Base-by-base conservation (phyloP, 2,329 filamentous ascomycete species). In the Xylogone sp. region DNA sequence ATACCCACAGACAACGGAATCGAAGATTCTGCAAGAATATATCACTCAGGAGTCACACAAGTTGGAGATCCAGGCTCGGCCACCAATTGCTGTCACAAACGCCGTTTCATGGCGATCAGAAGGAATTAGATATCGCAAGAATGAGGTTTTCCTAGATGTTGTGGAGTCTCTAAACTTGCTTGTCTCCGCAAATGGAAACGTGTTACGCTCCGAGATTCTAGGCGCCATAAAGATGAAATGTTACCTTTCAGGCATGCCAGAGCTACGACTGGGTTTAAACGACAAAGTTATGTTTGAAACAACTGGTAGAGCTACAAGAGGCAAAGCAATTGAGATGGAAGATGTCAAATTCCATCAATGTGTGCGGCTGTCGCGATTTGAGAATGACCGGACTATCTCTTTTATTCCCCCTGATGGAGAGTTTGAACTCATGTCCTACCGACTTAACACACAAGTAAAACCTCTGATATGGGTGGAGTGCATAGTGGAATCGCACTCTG, bases 231-330 rank as follows among this genome's bases (percentile, higher is more conserved):
- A 99, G 76, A 97, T 99, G 94, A 99, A 99, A 75, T 99, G 94
- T 74, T 99, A 99, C 68, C 79, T 99, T 16, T 96, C 90, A 45
- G 94, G 94, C 53, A 99, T 99, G 94, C 94, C 94, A 10, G 94
- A 99, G 73, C 73, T 99, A 65, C 87, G 94, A 22, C 73, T 99
- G 47, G 94, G 94, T 3, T 75, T 99, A 67, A 99, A 99, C 75
- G 94, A 99, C 77, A 99, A 99, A 74, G 94, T 90, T 70, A 99
- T 99, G 94, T 99, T 99, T 66, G 94, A 99, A 74, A 96, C 91
- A 3, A 99, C 94, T 0, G 94, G 94, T 22, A 82, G 94, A 55
- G 90, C 93, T 16, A 97, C 93, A 42, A 78, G 94, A 64, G 94
- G 94, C 54, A 99, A 99, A 73, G 90, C 94, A 9, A 94, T 99